Conservation (phyloP, 192 early-diverging fungal species). For the Coemansia sp. region DNA sequence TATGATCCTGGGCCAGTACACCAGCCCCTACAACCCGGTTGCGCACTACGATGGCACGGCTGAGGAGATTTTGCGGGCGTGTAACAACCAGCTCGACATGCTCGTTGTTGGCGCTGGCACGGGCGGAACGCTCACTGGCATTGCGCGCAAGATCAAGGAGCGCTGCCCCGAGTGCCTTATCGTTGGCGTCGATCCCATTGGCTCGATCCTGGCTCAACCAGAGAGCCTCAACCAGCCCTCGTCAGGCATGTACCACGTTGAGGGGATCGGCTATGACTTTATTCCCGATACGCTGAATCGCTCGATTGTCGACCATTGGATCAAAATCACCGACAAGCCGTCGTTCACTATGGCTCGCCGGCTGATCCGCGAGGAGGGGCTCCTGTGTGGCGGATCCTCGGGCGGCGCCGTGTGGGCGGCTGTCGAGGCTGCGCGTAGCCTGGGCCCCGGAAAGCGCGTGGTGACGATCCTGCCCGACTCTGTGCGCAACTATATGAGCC, state of each 20-base stretch:
- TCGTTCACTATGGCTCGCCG: slow-evolving; percentile 95
- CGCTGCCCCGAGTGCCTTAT: slow-evolving; percentile 78
- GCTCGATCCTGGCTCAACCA: slow-evolving; percentile 92
- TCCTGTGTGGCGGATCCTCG: slow-evolving; percentile 95
- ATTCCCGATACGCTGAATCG: slow-evolving; percentile 91
- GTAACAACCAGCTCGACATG: slow-evolving; percentile 93
- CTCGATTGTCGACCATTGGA: slow-evolving; percentile 86
- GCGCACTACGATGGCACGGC: slow-evolving; percentile 95
- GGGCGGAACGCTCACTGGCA: slow-evolving; percentile 96
- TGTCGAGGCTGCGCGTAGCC: slow-evolving; percentile 76
- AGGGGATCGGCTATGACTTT: slow-evolving; percentile 99
- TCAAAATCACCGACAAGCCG: slow-evolving; percentile 96
- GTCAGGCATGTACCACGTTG: slow-evolving; percentile 83
- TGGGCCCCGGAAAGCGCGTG: slow-evolving; percentile 86
- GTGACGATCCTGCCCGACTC: slow-evolving; percentile 98
- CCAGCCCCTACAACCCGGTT: slow-evolving; percentile 95
- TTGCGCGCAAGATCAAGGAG: slow-evolving; percentile 96
- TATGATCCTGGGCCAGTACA: slow-evolving; percentile 97
- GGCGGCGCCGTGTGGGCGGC: slow-evolving; percentile 92
- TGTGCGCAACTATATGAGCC: slow-evolving; percentile 99
- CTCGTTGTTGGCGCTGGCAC: slow-evolving; percentile 94
- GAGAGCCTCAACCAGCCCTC: slow-evolving; percentile 73
- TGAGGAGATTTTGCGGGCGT: slow-evolving; percentile 80
- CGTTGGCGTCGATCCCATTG: slow-evolving; percentile 94
- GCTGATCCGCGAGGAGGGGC: slow-evolving; percentile 95